These are phyloP conservation scores for Populus alba DNA, from an alignment of 345 rosid genomes.

Conservation along the genomic window DNA sequence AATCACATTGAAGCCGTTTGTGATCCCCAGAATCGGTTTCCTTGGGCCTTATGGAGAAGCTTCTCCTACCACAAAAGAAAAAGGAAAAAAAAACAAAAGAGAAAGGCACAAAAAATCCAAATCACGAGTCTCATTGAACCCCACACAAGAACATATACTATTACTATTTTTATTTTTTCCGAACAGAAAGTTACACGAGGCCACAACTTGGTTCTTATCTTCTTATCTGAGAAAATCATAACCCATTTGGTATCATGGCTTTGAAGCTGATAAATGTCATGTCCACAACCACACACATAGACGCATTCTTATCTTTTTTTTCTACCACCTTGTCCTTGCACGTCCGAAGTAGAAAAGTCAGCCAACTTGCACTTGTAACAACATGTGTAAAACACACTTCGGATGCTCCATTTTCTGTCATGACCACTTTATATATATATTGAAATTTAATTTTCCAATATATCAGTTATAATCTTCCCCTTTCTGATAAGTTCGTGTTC, in stretches of 20 bases:
- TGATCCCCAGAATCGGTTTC: too few species aligned
- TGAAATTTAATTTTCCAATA: not conserved
- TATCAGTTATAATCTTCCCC: too few species aligned
- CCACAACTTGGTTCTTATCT: conserved; percentile 27
- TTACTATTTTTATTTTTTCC: not conserved
- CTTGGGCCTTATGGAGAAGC: not conserved
- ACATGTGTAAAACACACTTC: too few species aligned
- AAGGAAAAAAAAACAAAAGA: too few species aligned
- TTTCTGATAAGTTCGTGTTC: too few species aligned
- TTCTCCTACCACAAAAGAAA: not conserved
- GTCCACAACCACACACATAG: conserved; percentile 26
- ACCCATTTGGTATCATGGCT: conserved; percentile 16
- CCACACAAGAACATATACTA: not conserved
- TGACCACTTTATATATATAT: too few species aligned
- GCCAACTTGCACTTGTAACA: not conserved
- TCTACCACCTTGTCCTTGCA: conserved; percentile 9
- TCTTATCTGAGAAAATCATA: conserved; percentile 20
- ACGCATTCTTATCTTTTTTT: conserved; percentile 9
- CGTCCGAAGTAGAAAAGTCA: not conserved
- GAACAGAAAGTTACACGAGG: not conserved
- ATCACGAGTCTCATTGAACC: not conserved
- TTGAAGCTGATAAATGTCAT: conserved; percentile 26
- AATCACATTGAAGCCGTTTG: too few species aligned
- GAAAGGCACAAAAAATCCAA: not conserved
- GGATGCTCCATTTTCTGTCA: too few species aligned